Conservation (phyloP, 1,284 basidiomycete genomes). For the Boletus semigastroideus region DNA sequence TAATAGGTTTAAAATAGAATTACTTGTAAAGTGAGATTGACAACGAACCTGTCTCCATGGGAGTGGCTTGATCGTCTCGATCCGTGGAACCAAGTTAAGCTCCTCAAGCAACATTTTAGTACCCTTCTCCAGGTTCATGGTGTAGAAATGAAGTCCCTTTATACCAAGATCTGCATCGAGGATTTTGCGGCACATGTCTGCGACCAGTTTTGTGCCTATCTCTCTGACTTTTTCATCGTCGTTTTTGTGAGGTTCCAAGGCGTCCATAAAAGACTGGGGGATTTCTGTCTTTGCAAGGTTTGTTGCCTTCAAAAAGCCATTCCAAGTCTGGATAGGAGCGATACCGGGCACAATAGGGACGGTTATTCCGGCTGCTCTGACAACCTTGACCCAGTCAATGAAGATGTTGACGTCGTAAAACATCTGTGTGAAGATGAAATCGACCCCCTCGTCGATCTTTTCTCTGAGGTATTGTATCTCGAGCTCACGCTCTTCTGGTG, state of each 20-base stretch:
- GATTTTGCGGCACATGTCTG: conserved; percentile 84
- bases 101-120: conserved; percentile 91
- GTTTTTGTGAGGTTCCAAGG: conserved; percentile 87
- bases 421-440: conserved; percentile 95
- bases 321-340: conserved; percentile 98
- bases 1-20: conserved; percentile 45
- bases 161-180: conserved; percentile 79
- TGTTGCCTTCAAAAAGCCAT: conserved; percentile 92
- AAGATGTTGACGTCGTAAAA: conserved; percentile 91
- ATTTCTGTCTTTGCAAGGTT: conserved; percentile 84
- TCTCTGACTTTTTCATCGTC: conserved; percentile 89
- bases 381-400: conserved; percentile 80
- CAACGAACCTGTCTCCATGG: conserved; percentile 84
- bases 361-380: conserved; percentile 85
- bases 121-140: conserved; percentile 96
- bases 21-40: conserved; percentile 36
- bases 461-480: conserved; percentile 89
- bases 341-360: conserved; percentile 95
- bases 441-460: conserved; percentile 84
- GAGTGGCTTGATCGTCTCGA: conserved; percentile 86
- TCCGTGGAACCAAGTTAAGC: conserved; percentile 78
- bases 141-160: conserved; percentile 93
- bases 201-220: conserved; percentile 85
- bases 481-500: conserved; percentile 71
- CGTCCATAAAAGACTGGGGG: conserved; percentile 78